These are phyloP conservation scores for Corchorus olitorius DNA, from an alignment of 345 rosid genomes.

Conservation along the genomic window DNA sequence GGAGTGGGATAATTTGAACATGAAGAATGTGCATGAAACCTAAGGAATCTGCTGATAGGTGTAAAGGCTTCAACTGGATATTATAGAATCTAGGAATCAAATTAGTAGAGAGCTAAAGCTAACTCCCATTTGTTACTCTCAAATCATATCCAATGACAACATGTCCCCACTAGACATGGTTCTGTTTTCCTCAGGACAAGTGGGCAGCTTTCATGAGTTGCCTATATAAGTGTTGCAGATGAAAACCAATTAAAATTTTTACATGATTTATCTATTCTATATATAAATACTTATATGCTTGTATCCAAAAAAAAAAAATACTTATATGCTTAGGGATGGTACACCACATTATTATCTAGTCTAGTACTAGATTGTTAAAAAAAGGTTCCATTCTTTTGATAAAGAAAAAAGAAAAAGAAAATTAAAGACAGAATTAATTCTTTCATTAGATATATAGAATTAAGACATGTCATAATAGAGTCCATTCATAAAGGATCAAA, in stretches of 20 bases:
- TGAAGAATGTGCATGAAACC: slow-evolving; percentile 16
- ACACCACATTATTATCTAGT: not conserved
- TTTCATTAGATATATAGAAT: no score
- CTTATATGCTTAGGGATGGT: not conserved
- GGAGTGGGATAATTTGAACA: not conserved
- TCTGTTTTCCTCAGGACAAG: slow-evolving; percentile 20
- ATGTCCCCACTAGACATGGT: slow-evolving; percentile 7
- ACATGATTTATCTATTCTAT: not conserved
- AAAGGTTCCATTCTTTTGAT: no score
- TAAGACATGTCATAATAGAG: no score
- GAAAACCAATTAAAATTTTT: not conserved
- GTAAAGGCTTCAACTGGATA: slow-evolving; percentile 18
- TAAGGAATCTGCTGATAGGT: slow-evolving; percentile 21
- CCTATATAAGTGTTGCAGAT: not conserved
- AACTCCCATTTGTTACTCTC: not conserved
- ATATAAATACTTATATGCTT: not conserved
- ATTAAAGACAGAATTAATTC: no score
- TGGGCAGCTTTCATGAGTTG: slow-evolving; percentile 23
- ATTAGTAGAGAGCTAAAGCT: not conserved
- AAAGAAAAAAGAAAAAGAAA: no score
- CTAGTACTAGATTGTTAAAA: no score
- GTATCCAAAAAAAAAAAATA: no score
- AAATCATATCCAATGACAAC: not conserved
- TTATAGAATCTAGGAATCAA: slow-evolving; percentile 13
- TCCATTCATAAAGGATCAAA: no score